phyloP scores from a whole-genome alignment of 1,284 basidiomycete genomes.

The Malassezia sympodialis region DNA sequence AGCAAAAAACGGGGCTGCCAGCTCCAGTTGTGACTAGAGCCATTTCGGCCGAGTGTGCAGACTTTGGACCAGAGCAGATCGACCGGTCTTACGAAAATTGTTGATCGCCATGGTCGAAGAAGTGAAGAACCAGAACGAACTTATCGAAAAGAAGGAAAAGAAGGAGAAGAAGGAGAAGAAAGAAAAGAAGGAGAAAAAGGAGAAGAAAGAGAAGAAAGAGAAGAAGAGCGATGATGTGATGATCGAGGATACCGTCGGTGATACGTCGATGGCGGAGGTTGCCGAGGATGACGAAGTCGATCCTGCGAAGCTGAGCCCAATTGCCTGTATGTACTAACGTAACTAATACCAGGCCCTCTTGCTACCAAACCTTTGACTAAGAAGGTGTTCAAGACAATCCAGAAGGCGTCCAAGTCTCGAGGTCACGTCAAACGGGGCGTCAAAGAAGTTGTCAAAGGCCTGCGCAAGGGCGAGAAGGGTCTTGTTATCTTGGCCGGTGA shows the following conservation, averaged over 20 bases:
- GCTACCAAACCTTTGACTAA: slow-evolving; percentile 39
- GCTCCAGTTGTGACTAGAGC: background rate
- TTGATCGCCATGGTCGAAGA: slow-evolving; percentile 27
- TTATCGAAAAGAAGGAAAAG: slow-evolving; percentile 34
- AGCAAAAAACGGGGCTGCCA: background rate
- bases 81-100: background rate
- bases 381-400: slow-evolving; percentile 47
- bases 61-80: background rate
- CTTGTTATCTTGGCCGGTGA: slow-evolving; percentile 88
- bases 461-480: slow-evolving; percentile 50
- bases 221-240: slow-evolving; percentile 18
- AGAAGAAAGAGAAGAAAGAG: slow-evolving; percentile 31
- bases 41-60: slow-evolving; percentile 5
- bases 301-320: slow-evolving; percentile 23
- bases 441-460: slow-evolving; percentile 46
- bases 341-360: slow-evolving; percentile 25
- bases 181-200: slow-evolving; percentile 31
- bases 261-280: slow-evolving; percentile 18
- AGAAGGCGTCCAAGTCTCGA: slow-evolving; percentile 44
- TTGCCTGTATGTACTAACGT: slow-evolving; percentile 23
- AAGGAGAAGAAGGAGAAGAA: slow-evolving; percentile 34
- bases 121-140: slow-evolving; percentile 10
- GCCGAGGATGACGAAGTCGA: slow-evolving; percentile 24
- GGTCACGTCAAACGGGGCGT: slow-evolving; percentile 48
- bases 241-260: slow-evolving; percentile 26